Evolutionary conservation across 495 filamentous ascomycete genomes (phyloP), one percentile per base, ranked within the genome.

Genomic region (Aspergillus steynii): DNA sequence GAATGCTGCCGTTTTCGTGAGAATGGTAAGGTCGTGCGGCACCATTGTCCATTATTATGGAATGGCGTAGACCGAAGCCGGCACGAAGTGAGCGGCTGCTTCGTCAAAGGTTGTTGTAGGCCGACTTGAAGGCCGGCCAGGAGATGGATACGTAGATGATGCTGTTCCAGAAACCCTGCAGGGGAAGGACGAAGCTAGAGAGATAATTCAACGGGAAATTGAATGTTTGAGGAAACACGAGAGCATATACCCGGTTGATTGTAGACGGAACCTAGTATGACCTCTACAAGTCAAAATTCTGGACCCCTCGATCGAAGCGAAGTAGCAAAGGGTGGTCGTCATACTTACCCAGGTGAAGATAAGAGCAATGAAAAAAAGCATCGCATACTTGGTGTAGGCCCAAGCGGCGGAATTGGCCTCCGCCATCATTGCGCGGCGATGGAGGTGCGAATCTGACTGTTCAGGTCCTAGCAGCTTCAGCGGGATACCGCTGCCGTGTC

Each of bases 141-240:
- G 80, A 83, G 3, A 90, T 91, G 25, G 85, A 85, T 12, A 86
- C 71, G 73, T 96, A 96, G 58, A 96, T 91, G 55, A 91, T 68
- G 25, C 85, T 85, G 65, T 96, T 96, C 89, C 91, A 94, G 66
- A 95, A 93, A 2, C 92, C 92, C 67, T 96, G 92, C 0, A 93
- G 78, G 0, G 92, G 92, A 26, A 96, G 80, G 0, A 96, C 91
- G 51, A 92, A 82, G 1, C 88, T 85, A 29, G 87, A 85, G 50
- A 86, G 82, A 58, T 87, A 88, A 64, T 90, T 86, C 29, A 96
- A 82, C 27, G 77, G 75, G 53, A 87, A 84, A 29, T 77, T 80
- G 5, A 82, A 72, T 1, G 80, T 53, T 29, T 84, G 76, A 0
- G 78, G 75, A 65, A 88, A 73, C 5, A 86, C 77, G 20, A 93